phyloP scores from a whole-genome alignment of 2,329 filamentous ascomycete species.

The Hypoxylon rubiginosum region DNA sequence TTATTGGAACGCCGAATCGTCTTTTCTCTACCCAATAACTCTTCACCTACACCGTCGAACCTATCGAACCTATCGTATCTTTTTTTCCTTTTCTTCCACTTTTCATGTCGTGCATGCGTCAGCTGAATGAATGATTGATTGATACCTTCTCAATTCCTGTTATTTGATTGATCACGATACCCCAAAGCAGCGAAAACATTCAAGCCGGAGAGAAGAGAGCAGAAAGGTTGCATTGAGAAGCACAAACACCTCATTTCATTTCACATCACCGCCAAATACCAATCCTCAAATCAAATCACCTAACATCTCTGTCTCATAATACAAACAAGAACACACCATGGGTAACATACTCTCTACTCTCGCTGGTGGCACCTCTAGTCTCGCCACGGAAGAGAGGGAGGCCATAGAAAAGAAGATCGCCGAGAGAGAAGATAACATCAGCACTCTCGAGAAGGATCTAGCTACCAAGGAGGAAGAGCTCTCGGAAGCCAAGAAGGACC shows the following conservation, averaged over 20 bases:
- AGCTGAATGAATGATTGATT: constrained; percentile 33
- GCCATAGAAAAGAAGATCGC: constrained; percentile 38
- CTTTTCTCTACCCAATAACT: constrained; percentile 9
- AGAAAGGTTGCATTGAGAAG: constrained; percentile 17
- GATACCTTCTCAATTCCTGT: constrained; percentile 31
- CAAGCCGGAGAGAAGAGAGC: constrained; percentile 6
- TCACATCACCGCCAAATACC: not conserved
- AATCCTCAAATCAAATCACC: not conserved
- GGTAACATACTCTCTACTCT: constrained; percentile 58
- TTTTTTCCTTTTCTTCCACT: constrained; percentile 26
- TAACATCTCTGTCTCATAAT: not conserved
- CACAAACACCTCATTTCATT: constrained; percentile 16
- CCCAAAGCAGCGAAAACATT: constrained; percentile 24
- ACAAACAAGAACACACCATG: constrained; percentile 46
- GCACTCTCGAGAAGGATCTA: constrained; percentile 55
- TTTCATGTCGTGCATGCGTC: constrained; percentile 38
- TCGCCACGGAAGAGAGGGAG: constrained; percentile 49
- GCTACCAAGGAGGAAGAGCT: constrained; percentile 50
- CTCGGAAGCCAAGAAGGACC: constrained; percentile 55
- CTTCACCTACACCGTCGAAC: constrained; percentile 18
- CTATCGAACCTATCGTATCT: constrained; percentile 34
- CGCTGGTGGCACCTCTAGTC: constrained; percentile 50
- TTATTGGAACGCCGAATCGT: constrained; percentile 23
- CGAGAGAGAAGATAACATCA: constrained; percentile 49
- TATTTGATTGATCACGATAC: constrained; percentile 40